These are phyloP conservation scores for Penicillium sp. DNA, from an alignment of 2,329 filamentous ascomycete species.

Conservation along the genomic window DNA sequence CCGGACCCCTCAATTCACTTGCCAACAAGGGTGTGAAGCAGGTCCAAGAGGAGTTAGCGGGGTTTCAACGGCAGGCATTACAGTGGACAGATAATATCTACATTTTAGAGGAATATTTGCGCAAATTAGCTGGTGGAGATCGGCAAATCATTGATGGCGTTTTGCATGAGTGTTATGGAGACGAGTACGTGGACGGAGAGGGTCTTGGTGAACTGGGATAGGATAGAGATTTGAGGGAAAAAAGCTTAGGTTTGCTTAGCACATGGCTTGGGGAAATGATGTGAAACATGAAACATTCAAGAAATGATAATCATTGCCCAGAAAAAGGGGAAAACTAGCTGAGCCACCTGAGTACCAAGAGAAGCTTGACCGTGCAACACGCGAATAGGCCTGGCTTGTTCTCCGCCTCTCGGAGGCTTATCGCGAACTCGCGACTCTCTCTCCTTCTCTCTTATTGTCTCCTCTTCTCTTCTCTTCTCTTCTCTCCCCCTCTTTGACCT, in stretches of 20 bases:
- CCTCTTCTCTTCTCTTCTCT: slow-evolving; percentile 10
- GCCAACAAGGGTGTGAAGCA: slow-evolving; percentile 34
- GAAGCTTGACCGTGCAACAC: slow-evolving; percentile 35
- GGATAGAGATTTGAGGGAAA: not conserved
- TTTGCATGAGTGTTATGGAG: slow-evolving; percentile 50
- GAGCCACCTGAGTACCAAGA: slow-evolving; percentile 25
- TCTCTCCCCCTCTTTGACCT: slow-evolving; percentile 45
- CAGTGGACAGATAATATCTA: slow-evolving; percentile 48
- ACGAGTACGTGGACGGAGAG: slow-evolving; percentile 55
- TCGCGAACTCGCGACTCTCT: slow-evolving; percentile 19
- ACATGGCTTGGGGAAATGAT: not conserved
- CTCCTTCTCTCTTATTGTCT: slow-evolving; percentile 34
- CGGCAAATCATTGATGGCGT: slow-evolving; percentile 45
- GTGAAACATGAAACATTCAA: not conserved
- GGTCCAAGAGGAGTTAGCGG: slow-evolving; percentile 35
- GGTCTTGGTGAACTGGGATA: slow-evolving; percentile 45
- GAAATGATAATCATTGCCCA: slow-evolving; percentile 15
- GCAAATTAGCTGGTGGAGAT: slow-evolving; percentile 42
- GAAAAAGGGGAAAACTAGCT: slow-evolving; percentile 10
- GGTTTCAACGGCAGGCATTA: slow-evolving; percentile 32
- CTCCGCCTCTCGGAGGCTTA: slow-evolving; percentile 27
- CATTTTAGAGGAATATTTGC: slow-evolving; percentile 42
- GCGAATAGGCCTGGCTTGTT: slow-evolving; percentile 24
- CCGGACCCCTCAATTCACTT: slow-evolving; percentile 23
- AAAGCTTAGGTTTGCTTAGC: slow-evolving; percentile 14